Percentiles rank a stretch among this genome's conserved stretches.
These are phyloP conservation scores for Gossypium laxum DNA, from an alignment of 441 rosid genomes.

Conservation along the genomic window DNA sequence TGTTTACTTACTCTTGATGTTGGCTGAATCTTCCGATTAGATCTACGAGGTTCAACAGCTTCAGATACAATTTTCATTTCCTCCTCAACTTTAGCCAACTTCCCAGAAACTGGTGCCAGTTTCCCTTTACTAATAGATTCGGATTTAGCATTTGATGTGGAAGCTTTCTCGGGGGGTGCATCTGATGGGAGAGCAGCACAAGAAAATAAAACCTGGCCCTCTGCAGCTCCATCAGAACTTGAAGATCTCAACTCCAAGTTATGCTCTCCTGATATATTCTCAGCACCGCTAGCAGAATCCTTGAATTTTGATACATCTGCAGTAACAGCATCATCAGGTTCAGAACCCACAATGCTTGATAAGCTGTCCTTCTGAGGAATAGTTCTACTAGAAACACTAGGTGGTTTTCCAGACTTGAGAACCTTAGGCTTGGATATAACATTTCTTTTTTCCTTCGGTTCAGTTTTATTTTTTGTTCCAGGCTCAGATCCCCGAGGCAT, in stretches of 20 bases:
- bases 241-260: constrained; percentile 36
- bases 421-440: constrained; percentile 48
- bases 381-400: constrained; percentile 38
- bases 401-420: constrained; percentile 51
- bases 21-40: constrained; percentile 88
- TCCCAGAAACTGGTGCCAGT: constrained; percentile 48
- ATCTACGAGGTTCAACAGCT: constrained; percentile 70
- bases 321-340: constrained; percentile 26
- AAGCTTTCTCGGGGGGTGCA: constrained; percentile 33
- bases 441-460: constrained; percentile 48
- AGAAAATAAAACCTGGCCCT: constrained; percentile 42
- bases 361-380: constrained; percentile 40
- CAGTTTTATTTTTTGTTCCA: constrained; percentile 51
- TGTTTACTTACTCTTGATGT: constrained; percentile 72
- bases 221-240: constrained; percentile 38
- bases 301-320: constrained; percentile 33
- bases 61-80: constrained; percentile 37
- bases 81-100: constrained; percentile 54
- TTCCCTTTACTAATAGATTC: constrained; percentile 44
- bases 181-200: constrained; percentile 35
- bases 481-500: constrained; percentile 60
- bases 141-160: constrained; percentile 30
- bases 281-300: constrained; percentile 29
- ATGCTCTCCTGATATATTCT: constrained; percentile 33
- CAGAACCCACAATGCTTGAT: constrained; percentile 28